Conservation (phyloP, 768 basidiomycete genomes). For the Amylocystis lapponica region DNA sequence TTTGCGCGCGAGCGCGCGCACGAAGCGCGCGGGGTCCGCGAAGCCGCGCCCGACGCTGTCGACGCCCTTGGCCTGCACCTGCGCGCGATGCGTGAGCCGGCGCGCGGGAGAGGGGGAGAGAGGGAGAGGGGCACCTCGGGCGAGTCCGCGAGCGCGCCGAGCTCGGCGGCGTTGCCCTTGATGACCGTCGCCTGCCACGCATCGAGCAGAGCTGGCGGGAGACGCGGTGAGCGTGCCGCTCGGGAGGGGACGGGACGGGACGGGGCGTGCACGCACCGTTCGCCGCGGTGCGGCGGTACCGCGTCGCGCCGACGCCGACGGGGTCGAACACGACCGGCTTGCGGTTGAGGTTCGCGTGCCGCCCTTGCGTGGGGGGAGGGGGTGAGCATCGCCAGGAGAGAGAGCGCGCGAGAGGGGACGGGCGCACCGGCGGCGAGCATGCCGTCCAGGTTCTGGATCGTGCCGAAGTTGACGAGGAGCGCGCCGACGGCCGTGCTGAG, state of each 20-base stretch:
- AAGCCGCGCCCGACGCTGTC: constrained; percentile 81
- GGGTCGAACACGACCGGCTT: constrained; percentile 89
- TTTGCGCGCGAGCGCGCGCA: constrained; percentile 60
- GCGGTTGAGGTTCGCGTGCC: constrained; percentile 55
- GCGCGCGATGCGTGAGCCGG: not conserved
- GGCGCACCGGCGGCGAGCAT: constrained; percentile 69
- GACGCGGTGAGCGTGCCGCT: not conserved
- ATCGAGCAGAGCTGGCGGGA: constrained; percentile 54
- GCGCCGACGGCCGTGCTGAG: constrained; percentile 59
- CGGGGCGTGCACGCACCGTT: constrained; percentile 46
- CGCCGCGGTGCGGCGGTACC: constrained; percentile 58
- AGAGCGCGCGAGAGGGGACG: not conserved
- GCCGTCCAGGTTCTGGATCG: constrained; percentile 59
- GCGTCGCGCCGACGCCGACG: constrained; percentile 84
- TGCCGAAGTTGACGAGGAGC: constrained; percentile 85
- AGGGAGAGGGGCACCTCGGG: constrained; percentile 49
- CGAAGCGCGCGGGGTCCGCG: constrained; percentile 64
- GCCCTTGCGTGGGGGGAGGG: constrained; percentile 28
- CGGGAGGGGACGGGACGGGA: too few species aligned
- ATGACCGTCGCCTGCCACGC: constrained; percentile 85
- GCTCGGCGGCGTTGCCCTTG: constrained; percentile 91
- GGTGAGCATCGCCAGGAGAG: not conserved
- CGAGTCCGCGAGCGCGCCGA: constrained; percentile 73
- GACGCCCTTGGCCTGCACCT: constrained; percentile 78
- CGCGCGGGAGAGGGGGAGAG: not conserved